Conservation (phyloP, 768 basidiomycete genomes). For the Gymnopilus dilepis region DNA sequence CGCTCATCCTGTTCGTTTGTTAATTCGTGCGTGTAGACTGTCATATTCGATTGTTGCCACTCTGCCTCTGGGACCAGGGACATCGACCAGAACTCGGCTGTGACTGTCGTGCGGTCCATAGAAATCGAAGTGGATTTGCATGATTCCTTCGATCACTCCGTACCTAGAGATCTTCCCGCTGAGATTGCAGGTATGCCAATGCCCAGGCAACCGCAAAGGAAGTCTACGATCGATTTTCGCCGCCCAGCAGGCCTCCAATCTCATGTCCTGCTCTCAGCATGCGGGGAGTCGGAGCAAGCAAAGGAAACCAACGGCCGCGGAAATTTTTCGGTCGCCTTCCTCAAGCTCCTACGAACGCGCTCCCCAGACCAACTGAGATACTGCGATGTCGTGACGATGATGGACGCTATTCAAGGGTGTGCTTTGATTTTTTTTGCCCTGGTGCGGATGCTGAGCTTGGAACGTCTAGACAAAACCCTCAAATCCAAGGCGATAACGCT, state of each 20-base stretch:
- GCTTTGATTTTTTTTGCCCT: not conserved
- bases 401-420: conserved; percentile 2
- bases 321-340: not conserved
- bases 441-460: conserved; percentile 11
- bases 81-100: not conserved
- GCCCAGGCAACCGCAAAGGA: not conserved
- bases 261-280: not conserved
- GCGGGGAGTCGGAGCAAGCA: not conserved
- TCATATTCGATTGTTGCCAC: conserved; percentile 24
- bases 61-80: conserved; percentile 14
- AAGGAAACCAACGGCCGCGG: conserved; percentile 1
- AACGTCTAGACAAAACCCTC: conserved; percentile 12
- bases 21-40: conserved; percentile 8
- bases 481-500: not conserved
- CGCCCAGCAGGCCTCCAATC: conserved; percentile 3
- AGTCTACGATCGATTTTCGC: conserved; percentile 2
- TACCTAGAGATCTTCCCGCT: not conserved
- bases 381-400: not conserved
- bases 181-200: not conserved
- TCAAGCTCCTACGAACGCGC: not conserved
- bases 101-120: not conserved
- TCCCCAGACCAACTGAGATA: not conserved
- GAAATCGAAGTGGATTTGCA: conserved; percentile 2
- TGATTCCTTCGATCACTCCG: not conserved
- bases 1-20: not conserved